Base-by-base conservation (phyloP, 352 stramenopile genomes). In the Aphanomyces astaci region DNA sequence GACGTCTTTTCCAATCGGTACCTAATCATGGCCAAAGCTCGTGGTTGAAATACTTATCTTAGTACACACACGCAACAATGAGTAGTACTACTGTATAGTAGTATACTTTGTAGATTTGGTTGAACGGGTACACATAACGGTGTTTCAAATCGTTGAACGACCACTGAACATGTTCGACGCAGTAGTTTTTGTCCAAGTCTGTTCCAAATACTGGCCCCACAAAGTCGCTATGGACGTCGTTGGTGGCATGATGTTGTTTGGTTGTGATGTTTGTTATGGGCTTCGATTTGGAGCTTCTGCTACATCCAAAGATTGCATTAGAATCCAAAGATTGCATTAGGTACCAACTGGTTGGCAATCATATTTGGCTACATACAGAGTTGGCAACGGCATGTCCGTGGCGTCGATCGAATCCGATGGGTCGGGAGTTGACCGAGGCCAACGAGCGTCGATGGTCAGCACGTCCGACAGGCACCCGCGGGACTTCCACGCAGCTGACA, bases 81-180 rank as follows among this genome's bases (percentile, higher is more conserved):
- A n/a, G n/a, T n/a, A n/a, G n/a, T n/a, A n/a, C 15, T 64, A 27
- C 24, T 68, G 45, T 40, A 49, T 63, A 46, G 7, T 68, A 49
- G 17, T 10, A 49, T 19, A 65, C 60, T 40, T 67, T 67, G 48
- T 59, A 33, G 11, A 67, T 30, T 25, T 67, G 60, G 30, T 87
- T 88, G 53, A 89, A 91, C 0, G 83, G 83, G 30, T 87, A 66
- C 43, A 91, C 39, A 28, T 85, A 91, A 48, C 80, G 77, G 24
- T 73, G 77, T 73, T 89, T 89, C 72, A 91, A 87, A 45, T 89
- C 83, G 48, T 89, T 76, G 48, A 91, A 91, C 25, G 80, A 80
- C 63, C 87, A 76, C 54, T 71, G 78, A 7, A 91, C 78, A 2
- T 74, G 62, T 1, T 80, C 83, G 28, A 88, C 70, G 22, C 72